Evolutionary conservation across 352 stramenopile genomes (phyloP).

Genomic region (Globisporangium nunn): DNA sequence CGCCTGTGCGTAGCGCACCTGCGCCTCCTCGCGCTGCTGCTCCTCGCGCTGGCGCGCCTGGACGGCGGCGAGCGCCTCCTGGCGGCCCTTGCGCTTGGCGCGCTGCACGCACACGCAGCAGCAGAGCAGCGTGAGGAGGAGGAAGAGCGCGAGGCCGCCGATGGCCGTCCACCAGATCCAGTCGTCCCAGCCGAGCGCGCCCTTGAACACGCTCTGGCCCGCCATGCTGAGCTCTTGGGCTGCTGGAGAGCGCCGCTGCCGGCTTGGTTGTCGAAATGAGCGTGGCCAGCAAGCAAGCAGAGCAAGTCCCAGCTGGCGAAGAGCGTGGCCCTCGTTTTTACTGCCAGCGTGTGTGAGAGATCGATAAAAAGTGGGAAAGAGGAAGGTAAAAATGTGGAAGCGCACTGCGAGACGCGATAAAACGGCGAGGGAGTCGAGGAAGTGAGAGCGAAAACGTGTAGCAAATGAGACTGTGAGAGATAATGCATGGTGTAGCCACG

Average conservation of each 20-base stretch:
- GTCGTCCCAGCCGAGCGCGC: conserved; percentile 64
- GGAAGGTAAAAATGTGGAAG: background rate
- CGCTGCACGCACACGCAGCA: conserved; percentile 73
- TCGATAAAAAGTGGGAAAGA: background rate
- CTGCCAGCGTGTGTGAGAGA: background rate
- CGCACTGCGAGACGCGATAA: background rate
- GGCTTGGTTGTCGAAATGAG: background rate
- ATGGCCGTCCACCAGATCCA: conserved; percentile 76
- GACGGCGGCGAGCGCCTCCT: conserved; percentile 53
- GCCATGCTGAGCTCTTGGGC: conserved; percentile 13
- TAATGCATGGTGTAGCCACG: background rate
- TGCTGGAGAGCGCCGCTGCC: background rate
- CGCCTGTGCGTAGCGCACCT: conserved; percentile 42
- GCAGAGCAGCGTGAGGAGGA: conserved; percentile 64
- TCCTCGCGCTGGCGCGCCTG: conserved; percentile 45
- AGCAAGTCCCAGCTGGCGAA: background rate
- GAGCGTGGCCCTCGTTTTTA: background rate
- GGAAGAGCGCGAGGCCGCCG: conserved; percentile 48
- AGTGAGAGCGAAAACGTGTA: fast-evolving
- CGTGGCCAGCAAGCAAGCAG: background rate
- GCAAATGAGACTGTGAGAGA: background rate
- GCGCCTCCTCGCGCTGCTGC: conserved; percentile 36
- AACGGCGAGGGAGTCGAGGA: background rate
- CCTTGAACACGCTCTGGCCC: conserved; percentile 58
- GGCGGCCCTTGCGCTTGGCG: conserved; percentile 68